Conservation (phyloP, 169 alveolate genomes). For the Plasmodium gaboni region DNA sequence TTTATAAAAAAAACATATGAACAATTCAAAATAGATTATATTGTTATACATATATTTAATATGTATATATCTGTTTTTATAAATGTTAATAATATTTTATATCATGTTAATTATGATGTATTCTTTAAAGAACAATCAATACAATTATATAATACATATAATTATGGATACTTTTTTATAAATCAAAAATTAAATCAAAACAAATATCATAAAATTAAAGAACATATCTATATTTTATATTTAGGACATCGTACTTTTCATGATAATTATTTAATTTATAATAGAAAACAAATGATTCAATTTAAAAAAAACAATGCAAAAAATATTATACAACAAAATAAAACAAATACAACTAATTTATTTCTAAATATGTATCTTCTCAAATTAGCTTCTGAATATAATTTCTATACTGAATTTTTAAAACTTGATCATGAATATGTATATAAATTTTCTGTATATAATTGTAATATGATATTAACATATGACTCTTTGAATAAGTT, state of each 20-base stretch:
- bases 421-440: constrained; percentile 2
- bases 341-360: constrained; percentile 8
- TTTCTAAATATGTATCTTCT: constrained; percentile 34
- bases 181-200: constrained; percentile 31
- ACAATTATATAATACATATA: constrained; percentile 27
- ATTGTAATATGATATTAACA: constrained; percentile 30
- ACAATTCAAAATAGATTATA: constrained; percentile 33
- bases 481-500: constrained; percentile 34
- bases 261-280: constrained; percentile 40
- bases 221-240: constrained; percentile 33
- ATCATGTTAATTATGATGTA: constrained; percentile 41
- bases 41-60: constrained; percentile 47
- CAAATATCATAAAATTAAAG: background rate
- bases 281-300: constrained; percentile 44
- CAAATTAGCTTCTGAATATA: constrained; percentile 54
- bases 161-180: constrained; percentile 68
- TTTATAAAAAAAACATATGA: constrained; percentile 37
- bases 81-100: constrained; percentile 37
- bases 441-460: constrained; percentile 24
- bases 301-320: constrained; percentile 33
- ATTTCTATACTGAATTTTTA: constrained; percentile 26
- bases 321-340: constrained; percentile 35
- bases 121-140: constrained; percentile 8
- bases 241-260: constrained; percentile 20
- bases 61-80: constrained; percentile 53